Evolutionary conservation across 768 basidiomycete genomes (phyloP), one percentile per base, ranked within the genome.

Genomic region (Amanita pallidorosea): DNA sequence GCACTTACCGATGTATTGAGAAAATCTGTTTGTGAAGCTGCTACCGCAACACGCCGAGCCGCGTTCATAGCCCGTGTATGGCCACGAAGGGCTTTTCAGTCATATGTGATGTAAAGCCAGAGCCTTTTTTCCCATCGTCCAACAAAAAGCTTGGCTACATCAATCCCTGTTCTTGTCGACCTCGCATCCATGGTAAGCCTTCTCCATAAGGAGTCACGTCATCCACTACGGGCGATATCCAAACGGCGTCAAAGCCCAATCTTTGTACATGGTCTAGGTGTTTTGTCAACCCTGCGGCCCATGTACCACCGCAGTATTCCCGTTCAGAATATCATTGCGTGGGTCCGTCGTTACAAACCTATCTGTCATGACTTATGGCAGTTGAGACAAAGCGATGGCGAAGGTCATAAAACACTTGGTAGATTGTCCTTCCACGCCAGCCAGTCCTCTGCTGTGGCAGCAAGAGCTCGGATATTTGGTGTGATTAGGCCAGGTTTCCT

Each of bases 141-240:
- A 25, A 13, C 9, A 43, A 27, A 23, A 7, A 25, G 52, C n/a
- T 52, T 54, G 18, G 35, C 22, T 12, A 18, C 17, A 34, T 37
- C 8, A 15, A 13, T 41, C 34, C 36, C 20, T 12, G n/a, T 45
- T 37, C 25, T 22, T 12, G 22, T 47, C 17, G 41, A 31, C 20
- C n/a, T n/a, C n/a, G n/a, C n/a, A n/a, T n/a, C 85, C 84, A 56
- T 87, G 85, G 59, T 88, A 88, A 13, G 83, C 70, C n/a, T 55
- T 85, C 79, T 25, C 85, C 84, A 59, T 84, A 83, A 2, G 73
- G 66, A 1, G 81, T 83, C 40, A 69, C 56, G 0, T 74, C 75
- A 22, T 79, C 68, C 17, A 77, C 77, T 20, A 87, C 70, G 3
- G 86, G 86, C 48, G 82, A 84, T 53, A 85, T 85, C 85, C 83